Conservation (phyloP, 2,329 filamentous ascomycete species). For the Colletotrichum sp. region DNA sequence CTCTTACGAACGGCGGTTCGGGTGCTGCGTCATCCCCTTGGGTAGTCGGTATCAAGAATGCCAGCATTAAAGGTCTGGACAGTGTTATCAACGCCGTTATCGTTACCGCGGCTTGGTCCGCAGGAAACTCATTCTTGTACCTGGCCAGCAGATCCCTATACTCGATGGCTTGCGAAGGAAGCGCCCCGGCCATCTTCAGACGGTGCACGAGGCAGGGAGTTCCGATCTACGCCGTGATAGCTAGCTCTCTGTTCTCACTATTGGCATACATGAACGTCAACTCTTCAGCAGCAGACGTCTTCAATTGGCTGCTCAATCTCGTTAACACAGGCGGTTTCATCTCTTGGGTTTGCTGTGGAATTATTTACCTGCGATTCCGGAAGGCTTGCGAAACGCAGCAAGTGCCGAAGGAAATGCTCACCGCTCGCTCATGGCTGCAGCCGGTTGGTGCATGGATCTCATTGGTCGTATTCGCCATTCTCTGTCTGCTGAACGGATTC, state of each 20-base stretch:
- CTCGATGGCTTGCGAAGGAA: not conserved
- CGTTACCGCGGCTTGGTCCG: slow-evolving; percentile 54
- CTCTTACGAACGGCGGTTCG: slow-evolving; percentile 31
- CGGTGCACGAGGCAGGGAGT: not conserved
- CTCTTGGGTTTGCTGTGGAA: slow-evolving; percentile 57
- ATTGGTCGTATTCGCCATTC: slow-evolving; percentile 55
- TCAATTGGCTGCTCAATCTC: slow-evolving; percentile 64
- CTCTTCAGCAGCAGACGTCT: slow-evolving; percentile 62
- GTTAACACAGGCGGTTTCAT: slow-evolving; percentile 57
- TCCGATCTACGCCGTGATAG: slow-evolving; percentile 31
- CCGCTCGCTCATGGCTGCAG: slow-evolving; percentile 35
- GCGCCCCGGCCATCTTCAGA: not conserved
- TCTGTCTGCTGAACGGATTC: slow-evolving; percentile 68
- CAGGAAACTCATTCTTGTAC: slow-evolving; percentile 59
- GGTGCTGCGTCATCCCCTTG: slow-evolving; percentile 50
- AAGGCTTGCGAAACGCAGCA: slow-evolving; percentile 50
- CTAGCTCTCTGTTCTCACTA: slow-evolving; percentile 64
- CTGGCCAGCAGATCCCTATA: slow-evolving; percentile 57
- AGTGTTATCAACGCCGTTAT: slow-evolving; percentile 60
- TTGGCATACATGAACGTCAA: slow-evolving; percentile 67
- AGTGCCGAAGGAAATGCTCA: slow-evolving; percentile 26
- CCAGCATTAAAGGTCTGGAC: slow-evolving; percentile 56
- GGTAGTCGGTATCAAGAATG: slow-evolving; percentile 54
- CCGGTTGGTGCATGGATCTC: slow-evolving; percentile 62
- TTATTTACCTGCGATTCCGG: slow-evolving; percentile 64